Conservation (phyloP, 352 stramenopile genomes). For the Pythium phragmiticola region DNA sequence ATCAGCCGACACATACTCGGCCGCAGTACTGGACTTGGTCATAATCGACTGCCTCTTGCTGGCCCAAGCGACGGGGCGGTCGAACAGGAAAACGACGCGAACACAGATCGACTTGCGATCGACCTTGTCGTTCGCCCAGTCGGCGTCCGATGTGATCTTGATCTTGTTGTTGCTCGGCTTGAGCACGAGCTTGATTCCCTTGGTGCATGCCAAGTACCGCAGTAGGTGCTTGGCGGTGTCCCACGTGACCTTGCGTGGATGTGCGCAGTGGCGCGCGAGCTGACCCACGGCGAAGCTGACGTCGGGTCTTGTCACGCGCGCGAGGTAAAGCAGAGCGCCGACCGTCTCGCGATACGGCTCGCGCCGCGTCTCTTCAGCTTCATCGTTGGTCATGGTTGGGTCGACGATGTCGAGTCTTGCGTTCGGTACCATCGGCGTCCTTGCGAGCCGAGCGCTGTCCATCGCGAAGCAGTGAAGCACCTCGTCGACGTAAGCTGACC, state of each 20-base stretch:
- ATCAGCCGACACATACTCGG: slow-evolving; percentile 21
- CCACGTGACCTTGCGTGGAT: slow-evolving; percentile 11
- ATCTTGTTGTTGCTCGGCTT: not conserved
- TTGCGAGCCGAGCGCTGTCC: too few relatives aligned
- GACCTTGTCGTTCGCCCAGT: slow-evolving; percentile 20
- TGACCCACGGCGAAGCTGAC: slow-evolving; percentile 9
- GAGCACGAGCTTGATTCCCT: slow-evolving; percentile 6
- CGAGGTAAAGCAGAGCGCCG: slow-evolving; percentile 12
- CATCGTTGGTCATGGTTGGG: too few relatives aligned
- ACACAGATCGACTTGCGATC: slow-evolving; percentile 24
- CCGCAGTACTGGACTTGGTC: slow-evolving; percentile 17
- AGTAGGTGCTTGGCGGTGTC: slow-evolving; percentile 16
- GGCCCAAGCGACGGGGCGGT: slow-evolving; percentile 9
- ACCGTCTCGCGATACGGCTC: slow-evolving; percentile 17
- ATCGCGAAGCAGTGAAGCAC: too few relatives aligned
- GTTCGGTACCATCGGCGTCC: too few relatives aligned
- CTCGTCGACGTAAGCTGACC: too few relatives aligned
- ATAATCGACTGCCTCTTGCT: slow-evolving; percentile 25
- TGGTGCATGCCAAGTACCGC: too few relatives aligned
- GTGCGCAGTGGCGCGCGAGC: slow-evolving; percentile 6
- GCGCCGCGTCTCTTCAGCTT: not conserved
- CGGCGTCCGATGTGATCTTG: slow-evolving; percentile 3
- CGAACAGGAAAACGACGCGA: slow-evolving; percentile 20
- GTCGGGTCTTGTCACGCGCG: slow-evolving; percentile 14
- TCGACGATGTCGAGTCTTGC: too few relatives aligned